Evolutionary conservation across 352 stramenopile species (phyloP).

Genomic region (Globisporangium splendens): DNA sequence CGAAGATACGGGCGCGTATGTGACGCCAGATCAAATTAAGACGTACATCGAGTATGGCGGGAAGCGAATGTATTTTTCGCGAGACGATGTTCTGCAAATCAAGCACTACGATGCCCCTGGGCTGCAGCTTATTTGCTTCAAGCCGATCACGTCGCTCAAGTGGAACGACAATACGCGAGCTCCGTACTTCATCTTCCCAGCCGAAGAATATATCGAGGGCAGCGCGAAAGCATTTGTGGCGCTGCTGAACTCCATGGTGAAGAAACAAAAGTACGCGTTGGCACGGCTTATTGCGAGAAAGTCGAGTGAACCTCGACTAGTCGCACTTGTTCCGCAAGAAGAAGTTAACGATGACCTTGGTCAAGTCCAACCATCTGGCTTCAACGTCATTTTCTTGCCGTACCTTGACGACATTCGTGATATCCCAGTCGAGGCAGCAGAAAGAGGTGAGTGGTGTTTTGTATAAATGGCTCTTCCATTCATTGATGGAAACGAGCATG

Average conservation of each 20-base stretch:
- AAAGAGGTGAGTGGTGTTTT: conserved; percentile 23
- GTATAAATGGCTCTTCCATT: neutral
- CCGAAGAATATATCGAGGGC: conserved; percentile 74
- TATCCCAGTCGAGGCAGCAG: conserved; percentile 35
- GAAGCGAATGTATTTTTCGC: conserved; percentile 76
- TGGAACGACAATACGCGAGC: conserved; percentile 70
- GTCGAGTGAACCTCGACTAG: conserved; percentile 70
- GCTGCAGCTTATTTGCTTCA: conserved; percentile 81
- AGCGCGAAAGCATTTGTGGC: conserved; percentile 69
- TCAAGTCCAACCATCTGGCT: conserved; percentile 73
- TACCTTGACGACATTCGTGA: conserved; percentile 83
- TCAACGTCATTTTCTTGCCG: conserved; percentile 75
- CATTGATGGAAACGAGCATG: too few species aligned
- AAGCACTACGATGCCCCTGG: conserved; percentile 75
- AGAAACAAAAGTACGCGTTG: conserved; percentile 61
- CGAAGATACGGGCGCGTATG: conserved; percentile 71
- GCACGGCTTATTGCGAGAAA: conserved; percentile 69
- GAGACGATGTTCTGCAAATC: conserved; percentile 76
- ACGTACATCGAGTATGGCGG: conserved; percentile 70
- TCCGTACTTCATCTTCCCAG: conserved; percentile 82
- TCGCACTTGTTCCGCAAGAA: conserved; percentile 74
- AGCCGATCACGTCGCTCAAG: conserved; percentile 48
- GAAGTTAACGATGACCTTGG: conserved; percentile 74
- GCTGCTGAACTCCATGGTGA: conserved; percentile 61
- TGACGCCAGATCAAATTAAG: conserved; percentile 73